A percentile compares a stretch with the other conserved stretches of the same genome.
These are phyloP conservation scores for Chytriomyces hyalinus DNA, from an alignment of 192 early-diverging fungal species.

Conservation along the genomic window DNA sequence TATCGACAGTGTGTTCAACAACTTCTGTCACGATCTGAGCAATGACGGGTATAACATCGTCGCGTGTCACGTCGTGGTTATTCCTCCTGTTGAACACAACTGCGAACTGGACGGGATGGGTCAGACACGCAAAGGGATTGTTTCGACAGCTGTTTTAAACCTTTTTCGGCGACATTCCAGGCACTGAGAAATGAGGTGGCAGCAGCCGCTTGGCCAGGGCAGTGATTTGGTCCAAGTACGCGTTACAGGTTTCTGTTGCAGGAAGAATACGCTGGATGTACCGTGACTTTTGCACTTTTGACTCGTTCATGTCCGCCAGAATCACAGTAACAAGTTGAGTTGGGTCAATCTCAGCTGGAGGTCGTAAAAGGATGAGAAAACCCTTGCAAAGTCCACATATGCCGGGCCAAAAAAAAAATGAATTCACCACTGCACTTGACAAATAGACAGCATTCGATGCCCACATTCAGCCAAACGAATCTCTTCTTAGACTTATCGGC, in stretches of 20 bases:
- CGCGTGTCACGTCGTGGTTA: conserved; percentile 39
- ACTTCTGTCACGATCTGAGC: conserved; percentile 38
- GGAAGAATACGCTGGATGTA: conserved; percentile 33
- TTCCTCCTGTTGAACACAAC: conserved; percentile 41
- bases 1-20: conserved; percentile 37
- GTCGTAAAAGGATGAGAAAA: neutral
- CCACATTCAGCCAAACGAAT: conserved; percentile 43
- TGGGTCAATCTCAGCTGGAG: conserved; percentile 41
- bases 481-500: conserved; percentile 19
- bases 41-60: conserved; percentile 44
- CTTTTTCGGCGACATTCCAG: conserved; percentile 17
- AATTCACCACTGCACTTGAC: conserved; percentile 35
- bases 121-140: neutral
- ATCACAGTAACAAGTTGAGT: conserved; percentile 37
- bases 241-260: conserved; percentile 23
- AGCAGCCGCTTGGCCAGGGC: conserved; percentile 19
- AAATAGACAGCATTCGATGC: conserved; percentile 53
- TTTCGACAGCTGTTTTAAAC: neutral
- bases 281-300: conserved; percentile 47
- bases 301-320: conserved; percentile 39
- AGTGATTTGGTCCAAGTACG: conserved; percentile 6
- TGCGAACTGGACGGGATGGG: conserved; percentile 39
- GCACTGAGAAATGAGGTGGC: conserved; percentile 6
- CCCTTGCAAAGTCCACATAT: neutral
- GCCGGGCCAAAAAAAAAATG: conserved; percentile 3